Evolutionary conservation across 1,284 basidiomycete genomes (phyloP), one percentile per base, ranked within the genome.

Genomic region (Rhizoctonia solani): DNA sequence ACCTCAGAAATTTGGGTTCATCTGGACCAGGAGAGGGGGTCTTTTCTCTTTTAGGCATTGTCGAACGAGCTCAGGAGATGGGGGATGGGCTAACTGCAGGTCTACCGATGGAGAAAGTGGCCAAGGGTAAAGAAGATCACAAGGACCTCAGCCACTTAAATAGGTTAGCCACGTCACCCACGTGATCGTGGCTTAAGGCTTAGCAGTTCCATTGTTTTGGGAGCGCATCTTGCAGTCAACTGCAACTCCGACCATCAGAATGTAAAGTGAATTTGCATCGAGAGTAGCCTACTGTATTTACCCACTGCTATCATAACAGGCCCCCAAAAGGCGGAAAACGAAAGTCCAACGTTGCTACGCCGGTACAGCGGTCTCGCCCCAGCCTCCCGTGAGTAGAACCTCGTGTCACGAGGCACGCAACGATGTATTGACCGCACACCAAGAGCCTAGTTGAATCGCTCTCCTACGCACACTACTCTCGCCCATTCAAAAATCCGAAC

Each of bases 401-500:
- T 39, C 19, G 29, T 49, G 16, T 47, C 4, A 21, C 29, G 13
- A 23, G 16, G 9, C 8, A 34, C 5, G 6, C 3, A n/a, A 8
- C 19, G 49, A 34, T 56, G 21, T 53, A 29, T 32, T 53, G n/a
- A 67, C 54, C 8, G 13, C 37, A 25, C 2, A 8, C 30, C 4
- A 69, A 88, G 87, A 83, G 83, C 19, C 79, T 90, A 54, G 85
- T 85, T 25, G 88, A 89, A 72, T 84, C 88, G 65, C 77, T 90
- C 5, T 90, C 90, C 0, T 89, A 87, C 72, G 78, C 88, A 1
- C 82, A 89, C 68, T 75, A 77, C 37, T 85, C 87, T 0, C 81
- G 87, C 0, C 87, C 89, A 0, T 92, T 92, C 80, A 92, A 92
- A 76, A 89, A 87, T 71, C 81, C 84, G 0, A 75, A 80, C 37